These are phyloP conservation scores for Trichoderma virens DNA, from an alignment of 495 filamentous ascomycete species.

Conservation along the genomic window DNA sequence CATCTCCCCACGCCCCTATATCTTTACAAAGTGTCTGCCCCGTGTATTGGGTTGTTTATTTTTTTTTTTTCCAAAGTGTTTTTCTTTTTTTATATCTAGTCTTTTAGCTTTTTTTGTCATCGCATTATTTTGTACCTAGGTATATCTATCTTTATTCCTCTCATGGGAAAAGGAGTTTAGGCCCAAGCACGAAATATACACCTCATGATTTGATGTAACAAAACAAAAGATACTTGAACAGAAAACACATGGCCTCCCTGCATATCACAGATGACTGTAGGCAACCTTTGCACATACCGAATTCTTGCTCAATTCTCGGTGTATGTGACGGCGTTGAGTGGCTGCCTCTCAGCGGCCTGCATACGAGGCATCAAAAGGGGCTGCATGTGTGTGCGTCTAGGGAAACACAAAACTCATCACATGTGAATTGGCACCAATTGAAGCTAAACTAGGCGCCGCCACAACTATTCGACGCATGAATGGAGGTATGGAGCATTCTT, in stretches of 20 bases:
- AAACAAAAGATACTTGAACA: not conserved
- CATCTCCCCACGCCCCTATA: not conserved
- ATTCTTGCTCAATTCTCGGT: not conserved
- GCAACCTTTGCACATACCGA: too few relatives aligned
- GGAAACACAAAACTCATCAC: too few relatives aligned
- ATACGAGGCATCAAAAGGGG: not conserved
- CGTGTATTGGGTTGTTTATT: not conserved
- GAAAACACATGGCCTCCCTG: too few relatives aligned
- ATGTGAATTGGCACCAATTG: too few relatives aligned
- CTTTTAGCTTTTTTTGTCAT: not conserved
- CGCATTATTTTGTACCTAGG: slow-evolving; percentile 3
- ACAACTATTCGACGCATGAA: too few relatives aligned
- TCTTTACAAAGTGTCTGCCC: not conserved
- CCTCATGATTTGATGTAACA: not conserved
- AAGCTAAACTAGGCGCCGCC: too few relatives aligned
- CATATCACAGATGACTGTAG: too few relatives aligned
- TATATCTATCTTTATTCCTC: not conserved
- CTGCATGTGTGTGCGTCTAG: not conserved
- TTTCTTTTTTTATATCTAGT: too few relatives aligned
- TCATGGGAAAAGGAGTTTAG: not conserved
- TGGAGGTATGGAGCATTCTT: too few relatives aligned
- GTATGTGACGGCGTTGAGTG: not conserved
- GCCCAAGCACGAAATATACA: slow-evolving; percentile 1
- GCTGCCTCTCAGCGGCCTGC: too few relatives aligned
- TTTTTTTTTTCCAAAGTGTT: not conserved